Evolutionary conservation across 192 early-diverging fungal genomes (phyloP).

Genomic region (Gigaspora rosea): DNA sequence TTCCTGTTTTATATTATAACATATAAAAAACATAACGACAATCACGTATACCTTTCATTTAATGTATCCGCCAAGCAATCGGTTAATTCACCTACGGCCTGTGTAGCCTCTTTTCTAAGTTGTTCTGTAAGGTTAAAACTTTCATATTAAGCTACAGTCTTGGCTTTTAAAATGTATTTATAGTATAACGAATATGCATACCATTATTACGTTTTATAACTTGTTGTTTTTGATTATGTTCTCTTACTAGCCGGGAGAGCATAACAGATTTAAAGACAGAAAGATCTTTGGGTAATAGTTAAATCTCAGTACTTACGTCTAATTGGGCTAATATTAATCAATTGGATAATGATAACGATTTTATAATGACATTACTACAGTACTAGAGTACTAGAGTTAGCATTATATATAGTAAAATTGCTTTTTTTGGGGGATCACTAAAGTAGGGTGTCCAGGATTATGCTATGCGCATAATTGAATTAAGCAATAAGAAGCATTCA

Average conservation of each 20-base stretch:
- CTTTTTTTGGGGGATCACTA: too few species aligned
- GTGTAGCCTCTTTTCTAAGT: slow-evolving; percentile 55
- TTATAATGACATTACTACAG: too few species aligned
- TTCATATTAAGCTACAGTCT: background rate
- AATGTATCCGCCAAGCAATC: slow-evolving; percentile 61
- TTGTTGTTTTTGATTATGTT: slow-evolving; percentile 63
- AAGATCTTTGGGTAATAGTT: too few species aligned
- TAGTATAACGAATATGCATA: slow-evolving; percentile 26
- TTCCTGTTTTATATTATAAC: background rate
- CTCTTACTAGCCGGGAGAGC: slow-evolving; percentile 54
- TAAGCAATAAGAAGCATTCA: too few species aligned
- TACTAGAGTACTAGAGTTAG: too few species aligned
- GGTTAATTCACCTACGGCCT: slow-evolving; percentile 51
- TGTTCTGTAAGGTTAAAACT: slow-evolving; percentile 48
- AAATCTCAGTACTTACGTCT: too few species aligned
- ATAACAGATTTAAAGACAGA: background rate
- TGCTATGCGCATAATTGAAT: too few species aligned
- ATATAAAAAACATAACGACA: background rate
- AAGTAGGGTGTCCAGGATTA: too few species aligned
- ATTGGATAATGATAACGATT: too few species aligned
- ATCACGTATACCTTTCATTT: slow-evolving; percentile 50
- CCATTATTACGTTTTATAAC: slow-evolving; percentile 53
- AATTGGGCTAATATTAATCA: too few species aligned
- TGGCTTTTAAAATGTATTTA: background rate
- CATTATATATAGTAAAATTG: too few species aligned